Evolutionary conservation across 495 filamentous ascomycete species (phyloP).

Genomic region (Aspergillus homomorphus): DNA sequence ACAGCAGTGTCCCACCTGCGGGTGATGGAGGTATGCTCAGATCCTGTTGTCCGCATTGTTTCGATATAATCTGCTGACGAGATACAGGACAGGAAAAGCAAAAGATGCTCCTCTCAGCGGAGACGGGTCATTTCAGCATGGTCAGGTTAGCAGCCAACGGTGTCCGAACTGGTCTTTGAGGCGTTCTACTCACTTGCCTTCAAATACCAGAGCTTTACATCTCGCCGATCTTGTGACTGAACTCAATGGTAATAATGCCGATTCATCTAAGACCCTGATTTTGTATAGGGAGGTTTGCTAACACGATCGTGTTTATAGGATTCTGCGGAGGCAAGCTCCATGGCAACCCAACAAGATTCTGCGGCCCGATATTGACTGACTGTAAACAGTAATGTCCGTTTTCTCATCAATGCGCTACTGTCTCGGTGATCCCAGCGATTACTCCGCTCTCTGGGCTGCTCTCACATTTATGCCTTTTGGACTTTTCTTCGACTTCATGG

Average conservation of each 20-base stretch:
- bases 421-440: conserved; percentile 65
- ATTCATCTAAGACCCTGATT: background rate
- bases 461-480: conserved; percentile 89
- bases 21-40: conserved; percentile 40
- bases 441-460: conserved; percentile 70
- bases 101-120: conserved; percentile 71
- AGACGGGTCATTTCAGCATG: conserved; percentile 77
- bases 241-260: conserved; percentile 67
- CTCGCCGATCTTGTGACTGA: conserved; percentile 95
- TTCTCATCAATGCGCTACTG: conserved; percentile 96
- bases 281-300: background rate
- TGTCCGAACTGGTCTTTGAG: conserved; percentile 3
- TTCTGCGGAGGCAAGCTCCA: conserved; percentile 51
- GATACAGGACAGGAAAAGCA: conserved; percentile 74
- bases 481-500: conserved; percentile 98
- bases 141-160: conserved; percentile 51
- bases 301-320: conserved; percentile 32
- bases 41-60: conserved; percentile 9
- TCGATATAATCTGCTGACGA: conserved; percentile 19
- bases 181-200: conserved; percentile 19
- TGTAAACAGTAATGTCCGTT: conserved; percentile 72
- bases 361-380: conserved; percentile 24
- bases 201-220: conserved; percentile 67
- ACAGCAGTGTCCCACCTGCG: conserved; percentile 32
- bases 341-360: conserved; percentile 2